Percentiles rank a stretch among this genome's conserved stretches.
phyloP scores from a whole-genome alignment of 1,284 basidiomycete species.

The Ustilago lituana region DNA sequence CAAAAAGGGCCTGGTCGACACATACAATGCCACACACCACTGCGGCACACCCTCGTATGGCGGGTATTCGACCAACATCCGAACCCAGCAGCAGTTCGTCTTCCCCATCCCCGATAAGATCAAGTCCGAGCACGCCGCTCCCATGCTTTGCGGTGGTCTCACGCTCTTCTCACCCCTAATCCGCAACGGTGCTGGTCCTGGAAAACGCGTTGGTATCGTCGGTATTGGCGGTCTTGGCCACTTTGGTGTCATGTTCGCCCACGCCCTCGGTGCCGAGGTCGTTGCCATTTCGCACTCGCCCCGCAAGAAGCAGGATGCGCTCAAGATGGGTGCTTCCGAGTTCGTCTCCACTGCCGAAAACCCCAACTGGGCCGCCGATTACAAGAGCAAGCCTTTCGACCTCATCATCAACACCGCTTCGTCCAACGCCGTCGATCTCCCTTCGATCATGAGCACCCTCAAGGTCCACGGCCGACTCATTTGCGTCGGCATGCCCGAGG shows the following conservation, averaged over 20 bases:
- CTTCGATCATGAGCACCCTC: conserved; percentile 71
- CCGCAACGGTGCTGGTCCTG: conserved; percentile 73
- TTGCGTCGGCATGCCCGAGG: conserved; percentile 73
- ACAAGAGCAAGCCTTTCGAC: conserved; percentile 70
- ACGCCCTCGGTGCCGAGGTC: conserved; percentile 74
- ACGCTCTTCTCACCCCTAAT: conserved; percentile 76
- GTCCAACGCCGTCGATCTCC: conserved; percentile 69
- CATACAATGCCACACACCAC: conserved; percentile 70
- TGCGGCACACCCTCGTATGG: conserved; percentile 72
- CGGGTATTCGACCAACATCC: conserved; percentile 76
- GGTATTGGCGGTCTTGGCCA: conserved; percentile 69
- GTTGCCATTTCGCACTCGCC: conserved; percentile 76
- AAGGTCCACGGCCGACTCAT: conserved; percentile 73
- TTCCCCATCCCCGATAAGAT: conserved; percentile 76
- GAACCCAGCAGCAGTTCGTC: conserved; percentile 76
- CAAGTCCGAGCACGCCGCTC: conserved; percentile 71
- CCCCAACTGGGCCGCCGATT: conserved; percentile 58
- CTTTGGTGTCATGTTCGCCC: conserved; percentile 72
- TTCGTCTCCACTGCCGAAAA: conserved; percentile 64
- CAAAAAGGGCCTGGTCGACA: conserved; percentile 63
- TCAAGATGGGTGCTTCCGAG: conserved; percentile 73
- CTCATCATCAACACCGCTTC: conserved; percentile 74
- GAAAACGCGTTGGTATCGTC: conserved; percentile 76
- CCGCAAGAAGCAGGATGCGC: conserved; percentile 75
- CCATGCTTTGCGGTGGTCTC: conserved; percentile 74